These are phyloP conservation scores for Oidiodendron maius DNA, from an alignment of 495 filamentous ascomycete genomes.

Conservation along the genomic window DNA sequence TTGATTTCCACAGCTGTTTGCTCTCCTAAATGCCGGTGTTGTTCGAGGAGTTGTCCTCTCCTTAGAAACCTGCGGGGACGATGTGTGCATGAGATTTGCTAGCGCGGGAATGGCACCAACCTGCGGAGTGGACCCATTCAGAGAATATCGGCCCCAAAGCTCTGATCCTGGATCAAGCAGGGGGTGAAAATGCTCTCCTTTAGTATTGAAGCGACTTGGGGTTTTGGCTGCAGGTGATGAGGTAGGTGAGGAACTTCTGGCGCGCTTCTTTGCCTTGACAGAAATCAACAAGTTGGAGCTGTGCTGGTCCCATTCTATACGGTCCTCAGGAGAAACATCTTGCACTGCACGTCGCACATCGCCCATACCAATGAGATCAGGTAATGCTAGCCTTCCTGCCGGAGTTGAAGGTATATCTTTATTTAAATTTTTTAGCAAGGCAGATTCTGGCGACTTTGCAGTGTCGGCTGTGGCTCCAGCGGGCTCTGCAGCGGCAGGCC, in stretches of 20 bases:
- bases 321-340: slow-evolving; percentile 60
- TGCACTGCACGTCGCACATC: slow-evolving; percentile 42
- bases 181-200: slow-evolving; percentile 48
- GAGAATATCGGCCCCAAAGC: slow-evolving; percentile 76
- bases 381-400: slow-evolving; percentile 64
- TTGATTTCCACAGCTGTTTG: slow-evolving; percentile 64
- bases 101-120: slow-evolving; percentile 40
- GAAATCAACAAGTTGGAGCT: slow-evolving; percentile 42
- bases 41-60: slow-evolving; percentile 36
- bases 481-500: neutral
- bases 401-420: slow-evolving; percentile 64
- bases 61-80: slow-evolving; percentile 56
- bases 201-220: slow-evolving; percentile 27
- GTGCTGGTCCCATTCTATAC: slow-evolving; percentile 57
- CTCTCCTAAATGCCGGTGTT: slow-evolving; percentile 53
- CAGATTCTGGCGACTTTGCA: neutral
- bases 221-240: slow-evolving; percentile 16
- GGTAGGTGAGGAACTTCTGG: slow-evolving; percentile 72
- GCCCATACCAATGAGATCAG: slow-evolving; percentile 71
- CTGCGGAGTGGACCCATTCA: slow-evolving; percentile 26
- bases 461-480: neutral
- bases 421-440: slow-evolving; percentile 6
- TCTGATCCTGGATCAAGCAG: slow-evolving; percentile 78
- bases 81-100: slow-evolving; percentile 60
- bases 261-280: slow-evolving; percentile 60